phyloP scores from a whole-genome alignment of 768 basidiomycete genomes.

The Tylopilus sp. region DNA sequence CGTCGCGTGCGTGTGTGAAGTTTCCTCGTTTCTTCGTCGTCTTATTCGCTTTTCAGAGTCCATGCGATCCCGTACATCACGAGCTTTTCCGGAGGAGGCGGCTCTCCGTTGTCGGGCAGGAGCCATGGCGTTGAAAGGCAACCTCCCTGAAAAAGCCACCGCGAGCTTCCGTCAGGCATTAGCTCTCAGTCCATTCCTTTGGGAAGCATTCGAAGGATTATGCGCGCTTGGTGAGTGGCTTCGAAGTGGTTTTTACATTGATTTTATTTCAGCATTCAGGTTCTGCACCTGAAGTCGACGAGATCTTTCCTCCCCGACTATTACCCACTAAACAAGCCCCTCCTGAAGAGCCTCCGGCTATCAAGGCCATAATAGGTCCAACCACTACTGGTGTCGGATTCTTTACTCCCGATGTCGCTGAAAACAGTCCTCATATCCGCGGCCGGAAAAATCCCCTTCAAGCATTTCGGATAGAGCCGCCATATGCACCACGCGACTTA shows the following conservation, averaged over 20 bases:
- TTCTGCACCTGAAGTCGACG: constrained; percentile 65
- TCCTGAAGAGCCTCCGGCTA: constrained; percentile 48
- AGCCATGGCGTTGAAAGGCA: constrained; percentile 71
- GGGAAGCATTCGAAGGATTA: constrained; percentile 91
- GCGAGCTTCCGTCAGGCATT: constrained; percentile 71
- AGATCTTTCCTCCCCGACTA: constrained; percentile 64
- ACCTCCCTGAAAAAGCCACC: constrained; percentile 71
- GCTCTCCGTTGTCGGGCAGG: constrained; percentile 76
- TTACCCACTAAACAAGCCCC: constrained; percentile 51
- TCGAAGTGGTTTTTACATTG: constrained; percentile 3
- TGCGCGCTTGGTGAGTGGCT: constrained; percentile 64
- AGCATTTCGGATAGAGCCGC: constrained; percentile 56
- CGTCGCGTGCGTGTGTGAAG: constrained; percentile 54
- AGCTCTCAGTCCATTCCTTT: constrained; percentile 70
- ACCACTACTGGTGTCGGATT: constrained; percentile 66
- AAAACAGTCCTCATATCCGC: constrained; percentile 54
- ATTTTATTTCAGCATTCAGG: constrained; percentile 41
- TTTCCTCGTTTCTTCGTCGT: constrained; percentile 2
- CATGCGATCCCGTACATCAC: constrained; percentile 49
- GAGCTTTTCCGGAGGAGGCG: constrained; percentile 67
- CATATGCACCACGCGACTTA: constrained; percentile 55
- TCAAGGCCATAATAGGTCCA: constrained; percentile 38
- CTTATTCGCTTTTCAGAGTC: constrained; percentile 43
- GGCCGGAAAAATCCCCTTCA: constrained; percentile 50
- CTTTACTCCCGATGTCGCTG: constrained; percentile 69